Conservation (phyloP, 345 rosid species). For the Eucalyptus curtisii region DNA sequence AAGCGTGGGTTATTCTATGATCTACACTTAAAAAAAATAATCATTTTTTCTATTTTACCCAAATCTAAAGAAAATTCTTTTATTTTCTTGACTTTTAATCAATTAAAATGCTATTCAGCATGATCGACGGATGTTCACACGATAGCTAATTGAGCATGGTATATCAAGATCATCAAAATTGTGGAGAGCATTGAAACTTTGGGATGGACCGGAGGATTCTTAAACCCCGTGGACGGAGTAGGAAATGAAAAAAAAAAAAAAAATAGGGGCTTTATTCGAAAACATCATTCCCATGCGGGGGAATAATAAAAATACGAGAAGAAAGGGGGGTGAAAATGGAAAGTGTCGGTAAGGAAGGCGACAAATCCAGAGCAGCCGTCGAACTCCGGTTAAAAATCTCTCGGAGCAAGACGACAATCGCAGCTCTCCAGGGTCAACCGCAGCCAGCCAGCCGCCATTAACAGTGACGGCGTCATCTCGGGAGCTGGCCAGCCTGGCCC, state of each 20-base stretch:
- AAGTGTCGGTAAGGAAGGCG: neutral
- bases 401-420: neutral
- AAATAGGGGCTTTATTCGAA: neutral
- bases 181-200: neutral
- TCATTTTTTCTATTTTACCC: neutral
- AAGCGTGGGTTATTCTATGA: neutral
- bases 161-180: neutral
- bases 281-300: neutral
- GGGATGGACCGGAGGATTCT: neutral
- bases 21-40: neutral
- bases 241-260: neutral
- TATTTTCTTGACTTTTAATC: neutral
- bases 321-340: neutral
- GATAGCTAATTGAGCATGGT: neutral
- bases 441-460: constrained; percentile 42
- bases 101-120: neutral
- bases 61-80: neutral
- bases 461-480: constrained; percentile 41
- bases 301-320: neutral
- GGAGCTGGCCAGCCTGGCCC: neutral
- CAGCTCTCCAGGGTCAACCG: neutral
- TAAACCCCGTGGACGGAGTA: neutral
- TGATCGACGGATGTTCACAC: neutral
- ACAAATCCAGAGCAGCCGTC: neutral
- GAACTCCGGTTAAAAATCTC: neutral